Evolutionary conservation across 2,329 filamentous ascomycete genomes (phyloP).

Genomic region (Daldinia sp.): DNA sequence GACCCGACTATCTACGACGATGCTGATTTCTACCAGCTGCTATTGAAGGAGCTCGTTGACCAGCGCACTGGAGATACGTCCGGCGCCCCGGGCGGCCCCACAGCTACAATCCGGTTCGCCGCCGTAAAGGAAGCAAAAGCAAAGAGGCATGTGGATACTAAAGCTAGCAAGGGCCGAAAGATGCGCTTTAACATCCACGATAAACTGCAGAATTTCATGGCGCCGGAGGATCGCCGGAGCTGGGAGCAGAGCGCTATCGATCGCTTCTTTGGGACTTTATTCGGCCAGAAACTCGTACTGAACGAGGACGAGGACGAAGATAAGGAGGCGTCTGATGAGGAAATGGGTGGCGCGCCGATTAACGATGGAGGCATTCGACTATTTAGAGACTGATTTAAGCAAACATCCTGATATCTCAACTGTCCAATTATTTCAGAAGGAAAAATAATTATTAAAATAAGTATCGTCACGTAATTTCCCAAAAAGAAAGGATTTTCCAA

Average conservation of each 20-base stretch:
- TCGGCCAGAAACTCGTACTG: constrained; percentile 77
- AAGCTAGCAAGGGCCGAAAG: constrained; percentile 94
- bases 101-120: constrained; percentile 71
- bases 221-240: constrained; percentile 80
- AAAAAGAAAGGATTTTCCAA: constrained; percentile 38
- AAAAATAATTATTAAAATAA: constrained; percentile 19
- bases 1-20: constrained; percentile 85
- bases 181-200: constrained; percentile 95
- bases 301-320: constrained; percentile 63
- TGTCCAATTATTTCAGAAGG: not conserved
- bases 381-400: constrained; percentile 55
- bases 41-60: constrained; percentile 93
- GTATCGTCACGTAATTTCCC: constrained; percentile 20
- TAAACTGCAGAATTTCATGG: constrained; percentile 98
- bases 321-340: constrained; percentile 59
- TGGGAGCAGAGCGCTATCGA: constrained; percentile 89
- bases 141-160: constrained; percentile 88
- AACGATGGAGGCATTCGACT: constrained; percentile 67
- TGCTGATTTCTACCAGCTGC: constrained; percentile 91
- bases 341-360: constrained; percentile 62
- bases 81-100: constrained; percentile 58
- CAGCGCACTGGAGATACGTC: constrained; percentile 80
- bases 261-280: constrained; percentile 78
- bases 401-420: constrained; percentile 22
- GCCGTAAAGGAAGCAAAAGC: constrained; percentile 82